These are phyloP conservation scores for Fusarium tupiense DNA, from an alignment of 2,329 filamentous ascomycete genomes.

Conservation along the genomic window DNA sequence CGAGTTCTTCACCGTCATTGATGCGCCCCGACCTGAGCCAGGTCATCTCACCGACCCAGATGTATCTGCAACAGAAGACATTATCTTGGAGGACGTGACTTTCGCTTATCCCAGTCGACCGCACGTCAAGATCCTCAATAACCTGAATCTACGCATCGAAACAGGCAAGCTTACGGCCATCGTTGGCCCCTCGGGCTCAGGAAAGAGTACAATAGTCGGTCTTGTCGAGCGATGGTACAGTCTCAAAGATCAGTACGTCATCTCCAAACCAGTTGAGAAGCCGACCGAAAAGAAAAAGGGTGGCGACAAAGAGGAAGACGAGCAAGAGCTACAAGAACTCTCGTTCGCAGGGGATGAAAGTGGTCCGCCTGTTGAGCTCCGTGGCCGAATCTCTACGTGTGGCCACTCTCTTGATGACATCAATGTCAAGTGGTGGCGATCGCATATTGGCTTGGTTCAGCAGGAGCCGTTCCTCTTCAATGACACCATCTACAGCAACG, in stretches of 20 bases:
- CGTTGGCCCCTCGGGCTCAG: constrained; percentile 76
- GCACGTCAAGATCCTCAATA: constrained; percentile 69
- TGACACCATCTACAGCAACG: constrained; percentile 70
- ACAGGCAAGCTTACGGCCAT: constrained; percentile 77
- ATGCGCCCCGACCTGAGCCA: neutral
- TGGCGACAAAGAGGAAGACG: neutral
- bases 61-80: constrained; percentile 41
- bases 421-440: constrained; percentile 70
- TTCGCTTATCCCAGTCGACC: constrained; percentile 78
- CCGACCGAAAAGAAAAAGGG: constrained; percentile 44
- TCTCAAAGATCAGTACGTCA: constrained; percentile 60
- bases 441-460: constrained; percentile 71
- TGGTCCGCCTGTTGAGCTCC: constrained; percentile 57
- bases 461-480: constrained; percentile 76
- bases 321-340: neutral
- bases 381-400: constrained; percentile 60
- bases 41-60: neutral
- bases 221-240: constrained; percentile 78
- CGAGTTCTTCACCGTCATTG: constrained; percentile 10
- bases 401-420: constrained; percentile 64
- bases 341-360: constrained; percentile 45
- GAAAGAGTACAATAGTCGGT: constrained; percentile 78
- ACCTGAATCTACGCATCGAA: constrained; percentile 65
- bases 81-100: constrained; percentile 66
- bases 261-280: constrained; percentile 60